Conservation (phyloP, 2,329 filamentous ascomycete species). For the Leptographium galeiforme region DNA sequence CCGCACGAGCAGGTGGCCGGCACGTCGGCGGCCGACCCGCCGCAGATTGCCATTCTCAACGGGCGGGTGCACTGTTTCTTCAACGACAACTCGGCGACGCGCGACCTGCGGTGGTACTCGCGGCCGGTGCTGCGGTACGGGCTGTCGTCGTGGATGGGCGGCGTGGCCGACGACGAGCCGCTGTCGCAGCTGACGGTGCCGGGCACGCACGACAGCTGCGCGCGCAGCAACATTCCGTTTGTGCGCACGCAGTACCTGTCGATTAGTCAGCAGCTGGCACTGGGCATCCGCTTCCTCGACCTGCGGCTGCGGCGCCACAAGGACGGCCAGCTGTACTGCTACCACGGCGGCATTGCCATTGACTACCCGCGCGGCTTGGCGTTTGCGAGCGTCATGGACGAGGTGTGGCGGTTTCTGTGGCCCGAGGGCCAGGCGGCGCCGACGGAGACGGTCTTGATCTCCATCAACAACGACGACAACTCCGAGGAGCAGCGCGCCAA, state of each 20-base stretch:
- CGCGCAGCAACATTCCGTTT: slow-evolving; percentile 33
- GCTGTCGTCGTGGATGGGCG: slow-evolving; percentile 48
- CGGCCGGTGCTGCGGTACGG: slow-evolving; percentile 18
- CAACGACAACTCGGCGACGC: slow-evolving; percentile 16
- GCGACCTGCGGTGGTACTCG: slow-evolving; percentile 22
- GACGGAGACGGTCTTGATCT: slow-evolving; percentile 53
- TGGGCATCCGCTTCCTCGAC: slow-evolving; percentile 62
- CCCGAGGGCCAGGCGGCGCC: slow-evolving; percentile 29
- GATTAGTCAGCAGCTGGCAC: slow-evolving; percentile 48
- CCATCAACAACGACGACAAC: slow-evolving; percentile 52
- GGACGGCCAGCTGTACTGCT: slow-evolving; percentile 43
- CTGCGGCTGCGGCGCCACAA: slow-evolving; percentile 28
- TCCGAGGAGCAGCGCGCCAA: slow-evolving; percentile 44
- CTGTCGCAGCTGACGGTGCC: slow-evolving; percentile 55
- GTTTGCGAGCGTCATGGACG: slow-evolving; percentile 45
- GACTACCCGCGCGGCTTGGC: slow-evolving; percentile 49
- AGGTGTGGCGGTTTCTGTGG: slow-evolving; percentile 46
- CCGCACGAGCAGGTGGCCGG: slow-evolving; percentile 12
- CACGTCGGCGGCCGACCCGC: slow-evolving; percentile 13
- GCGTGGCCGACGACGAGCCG: slow-evolving; percentile 40
- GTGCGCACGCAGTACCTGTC: slow-evolving; percentile 59
- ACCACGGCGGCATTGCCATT: slow-evolving; percentile 59
- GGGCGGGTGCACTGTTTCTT: slow-evolving; percentile 21
- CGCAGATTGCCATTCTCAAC: slow-evolving; percentile 17
- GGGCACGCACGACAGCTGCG: slow-evolving; percentile 58